These are phyloP conservation scores for Chrysanthemum lavandulifolium DNA, from an alignment of 129 eudicot species.

Conservation along the genomic window DNA sequence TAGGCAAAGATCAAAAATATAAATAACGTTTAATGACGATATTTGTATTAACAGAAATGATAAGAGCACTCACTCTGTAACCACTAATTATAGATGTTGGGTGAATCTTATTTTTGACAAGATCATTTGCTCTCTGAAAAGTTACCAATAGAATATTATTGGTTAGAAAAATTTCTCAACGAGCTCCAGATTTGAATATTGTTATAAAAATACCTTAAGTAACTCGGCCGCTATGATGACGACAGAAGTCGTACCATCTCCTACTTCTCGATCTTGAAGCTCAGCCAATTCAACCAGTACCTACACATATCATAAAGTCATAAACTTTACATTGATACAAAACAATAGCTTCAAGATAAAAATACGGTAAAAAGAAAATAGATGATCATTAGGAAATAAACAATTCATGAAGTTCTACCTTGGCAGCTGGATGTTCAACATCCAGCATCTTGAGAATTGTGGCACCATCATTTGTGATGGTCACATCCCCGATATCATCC, in stretches of 20 bases:
- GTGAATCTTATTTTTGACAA: slow-evolving; percentile 90
- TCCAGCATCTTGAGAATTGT: too few relatives aligned
- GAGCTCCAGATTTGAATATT: background rate
- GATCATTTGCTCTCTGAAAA: slow-evolving; percentile 91
- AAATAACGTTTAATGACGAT: too few relatives aligned
- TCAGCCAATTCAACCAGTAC: slow-evolving; percentile 97
- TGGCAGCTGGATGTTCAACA: too few relatives aligned
- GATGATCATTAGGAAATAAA: too few relatives aligned
- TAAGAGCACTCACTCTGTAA: slow-evolving; percentile 68
- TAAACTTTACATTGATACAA: too few relatives aligned
- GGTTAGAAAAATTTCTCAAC: background rate
- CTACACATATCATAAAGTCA: slow-evolving; percentile 29
- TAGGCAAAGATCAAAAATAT: too few relatives aligned
- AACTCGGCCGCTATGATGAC: slow-evolving; percentile 98
- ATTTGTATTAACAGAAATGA: too few relatives aligned
- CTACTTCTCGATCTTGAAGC: slow-evolving; percentile 99
- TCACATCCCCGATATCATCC: too few relatives aligned
- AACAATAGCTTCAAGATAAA: background rate
- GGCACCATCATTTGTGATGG: too few relatives aligned
- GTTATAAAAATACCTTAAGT: slow-evolving; percentile 59
- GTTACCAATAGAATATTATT: background rate
- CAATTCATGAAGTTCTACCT: too few relatives aligned
- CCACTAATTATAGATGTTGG: slow-evolving; percentile 96
- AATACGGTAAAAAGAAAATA: too few relatives aligned
- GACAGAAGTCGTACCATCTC: slow-evolving; percentile 98